These are phyloP conservation scores for Colletotrichum sp. DNA, from an alignment of 2,329 filamentous ascomycete genomes.

Conservation along the genomic window DNA sequence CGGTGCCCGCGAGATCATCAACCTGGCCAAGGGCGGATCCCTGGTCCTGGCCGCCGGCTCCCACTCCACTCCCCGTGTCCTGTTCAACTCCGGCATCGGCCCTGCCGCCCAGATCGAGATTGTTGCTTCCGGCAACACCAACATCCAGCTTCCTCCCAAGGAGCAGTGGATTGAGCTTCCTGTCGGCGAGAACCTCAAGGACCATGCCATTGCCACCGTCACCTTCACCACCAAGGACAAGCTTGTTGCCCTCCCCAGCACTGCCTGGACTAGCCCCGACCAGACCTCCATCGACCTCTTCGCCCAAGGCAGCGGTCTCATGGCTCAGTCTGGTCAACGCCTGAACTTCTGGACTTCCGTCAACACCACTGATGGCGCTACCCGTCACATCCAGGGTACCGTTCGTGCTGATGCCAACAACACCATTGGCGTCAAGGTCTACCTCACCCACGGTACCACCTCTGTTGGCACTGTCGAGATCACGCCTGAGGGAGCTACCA, in stretches of 20 bases:
- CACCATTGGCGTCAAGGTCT: conserved; percentile 51
- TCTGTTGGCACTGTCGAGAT: conserved; percentile 50
- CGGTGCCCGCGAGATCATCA: conserved; percentile 20
- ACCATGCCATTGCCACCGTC: conserved; percentile 34
- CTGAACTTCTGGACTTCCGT: conserved; percentile 52
- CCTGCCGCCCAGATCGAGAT: conserved; percentile 49
- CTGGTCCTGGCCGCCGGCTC: conserved; percentile 46
- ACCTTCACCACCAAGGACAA: conserved; percentile 30
- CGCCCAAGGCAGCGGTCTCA: conserved; percentile 39
- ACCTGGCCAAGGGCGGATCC: conserved; percentile 20
- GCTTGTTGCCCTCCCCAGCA: conserved; percentile 15
- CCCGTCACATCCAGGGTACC: conserved; percentile 48
- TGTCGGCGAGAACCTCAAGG: conserved; percentile 49
- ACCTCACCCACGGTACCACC: conserved; percentile 54
- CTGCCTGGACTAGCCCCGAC: conserved; percentile 32
- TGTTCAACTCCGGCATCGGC: conserved; percentile 64
- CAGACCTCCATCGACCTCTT: conserved; percentile 34
- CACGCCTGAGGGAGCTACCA: conserved; percentile 42
- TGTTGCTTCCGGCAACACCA: conserved; percentile 48
- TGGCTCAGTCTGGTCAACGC: conserved; percentile 50
- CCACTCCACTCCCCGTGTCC: conserved; percentile 60
- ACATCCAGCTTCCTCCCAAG: conserved; percentile 23
- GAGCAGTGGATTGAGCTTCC: conserved; percentile 30
- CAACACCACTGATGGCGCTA: conserved; percentile 42
- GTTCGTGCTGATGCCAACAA: conserved; percentile 46